phyloP scores from a whole-genome alignment of 2,329 filamentous ascomycete genomes.

The Phaeosphaeria sp. region DNA sequence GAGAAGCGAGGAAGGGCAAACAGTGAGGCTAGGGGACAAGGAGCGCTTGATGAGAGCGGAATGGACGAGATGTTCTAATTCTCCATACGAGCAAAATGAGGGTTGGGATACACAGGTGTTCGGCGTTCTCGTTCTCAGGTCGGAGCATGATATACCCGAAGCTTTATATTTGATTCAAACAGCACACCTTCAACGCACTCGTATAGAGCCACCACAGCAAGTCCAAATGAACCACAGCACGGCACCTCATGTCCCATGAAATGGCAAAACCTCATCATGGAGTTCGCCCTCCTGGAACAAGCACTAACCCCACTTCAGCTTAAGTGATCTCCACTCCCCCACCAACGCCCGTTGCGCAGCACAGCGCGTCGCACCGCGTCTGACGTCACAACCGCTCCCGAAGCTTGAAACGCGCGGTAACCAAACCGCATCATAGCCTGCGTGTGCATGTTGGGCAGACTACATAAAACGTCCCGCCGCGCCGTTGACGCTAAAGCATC shows the following conservation, averaged over 20 bases:
- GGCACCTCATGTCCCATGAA: too few relatives aligned
- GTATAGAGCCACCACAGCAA: too few relatives aligned
- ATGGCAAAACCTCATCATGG: neutral
- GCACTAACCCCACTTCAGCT: neutral
- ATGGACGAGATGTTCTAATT: conserved; percentile 45
- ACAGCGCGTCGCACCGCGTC: neutral
- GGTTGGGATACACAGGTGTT: neutral
- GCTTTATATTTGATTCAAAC: neutral
- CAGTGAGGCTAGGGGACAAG: conserved; percentile 6
- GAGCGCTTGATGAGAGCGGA: conserved; percentile 39
- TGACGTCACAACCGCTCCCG: conserved; percentile 6
- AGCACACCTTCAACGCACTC: neutral
- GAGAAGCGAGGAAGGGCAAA: conserved; percentile 33
- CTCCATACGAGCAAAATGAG: neutral
- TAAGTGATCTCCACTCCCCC: too few relatives aligned
- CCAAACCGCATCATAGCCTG: neutral
- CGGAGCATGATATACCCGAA: neutral
- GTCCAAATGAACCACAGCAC: too few relatives aligned
- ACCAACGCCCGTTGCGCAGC: neutral
- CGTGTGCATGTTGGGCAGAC: neutral
- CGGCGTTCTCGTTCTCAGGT: neutral
- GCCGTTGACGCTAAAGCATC: neutral
- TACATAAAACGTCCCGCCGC: conserved; percentile 2
- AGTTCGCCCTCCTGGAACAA: neutral
- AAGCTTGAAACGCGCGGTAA: conserved; percentile 4